phyloP scores from a whole-genome alignment of 208 protist genomes.

The Naegleria lovaniensis region DNA sequence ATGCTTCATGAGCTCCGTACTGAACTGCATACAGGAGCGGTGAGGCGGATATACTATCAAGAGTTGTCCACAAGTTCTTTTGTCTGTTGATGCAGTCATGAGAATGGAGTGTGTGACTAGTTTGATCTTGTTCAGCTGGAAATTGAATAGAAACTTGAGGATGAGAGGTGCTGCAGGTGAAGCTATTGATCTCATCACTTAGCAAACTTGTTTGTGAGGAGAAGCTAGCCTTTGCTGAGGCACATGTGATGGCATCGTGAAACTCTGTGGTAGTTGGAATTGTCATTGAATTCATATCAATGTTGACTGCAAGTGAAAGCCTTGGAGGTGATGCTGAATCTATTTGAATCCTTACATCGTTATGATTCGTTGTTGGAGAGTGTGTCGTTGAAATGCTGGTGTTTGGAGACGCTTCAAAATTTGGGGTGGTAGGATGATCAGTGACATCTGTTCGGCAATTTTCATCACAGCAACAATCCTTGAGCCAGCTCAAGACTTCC shows the following conservation, averaged over 20 bases:
- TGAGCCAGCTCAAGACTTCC: background rate
- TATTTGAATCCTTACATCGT: background rate
- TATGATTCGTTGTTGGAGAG: background rate
- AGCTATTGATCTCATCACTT: no score
- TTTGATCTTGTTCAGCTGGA: background rate
- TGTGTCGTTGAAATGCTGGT: background rate
- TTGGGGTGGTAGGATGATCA: no score
- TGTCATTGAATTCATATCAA: no score
- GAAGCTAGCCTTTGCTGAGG: background rate
- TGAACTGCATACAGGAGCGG: background rate
- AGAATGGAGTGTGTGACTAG: background rate
- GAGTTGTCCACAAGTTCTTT: background rate
- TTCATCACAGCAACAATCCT: background rate
- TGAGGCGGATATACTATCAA: background rate
- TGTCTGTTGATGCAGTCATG: background rate
- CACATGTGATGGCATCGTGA: background rate
- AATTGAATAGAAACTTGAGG: background rate
- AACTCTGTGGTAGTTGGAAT: background rate
- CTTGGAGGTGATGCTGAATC: background rate
- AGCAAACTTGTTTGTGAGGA: background rate
- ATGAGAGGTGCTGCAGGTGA: no score
- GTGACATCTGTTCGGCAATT: background rate
- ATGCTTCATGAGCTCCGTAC: background rate
- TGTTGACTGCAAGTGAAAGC: background rate
- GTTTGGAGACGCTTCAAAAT: no score